phyloP scores from a whole-genome alignment of 768 basidiomycete species.

The Rhodosporidiobolus odoratus region DNA sequence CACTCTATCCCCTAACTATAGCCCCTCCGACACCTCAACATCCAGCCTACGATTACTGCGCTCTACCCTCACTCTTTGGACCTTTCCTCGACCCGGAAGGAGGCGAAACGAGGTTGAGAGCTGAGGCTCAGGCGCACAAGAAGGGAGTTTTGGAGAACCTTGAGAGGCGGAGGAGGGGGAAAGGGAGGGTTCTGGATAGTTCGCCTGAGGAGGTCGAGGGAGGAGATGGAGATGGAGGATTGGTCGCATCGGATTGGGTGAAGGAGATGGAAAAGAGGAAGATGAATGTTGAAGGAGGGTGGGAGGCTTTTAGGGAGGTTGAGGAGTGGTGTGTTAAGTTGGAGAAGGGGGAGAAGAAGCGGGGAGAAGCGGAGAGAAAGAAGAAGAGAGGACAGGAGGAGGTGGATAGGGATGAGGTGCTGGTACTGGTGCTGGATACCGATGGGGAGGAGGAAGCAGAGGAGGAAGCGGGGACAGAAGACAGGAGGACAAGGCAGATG shows the following conservation, averaged over 20 bases:
- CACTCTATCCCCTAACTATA: conserved; percentile 74
- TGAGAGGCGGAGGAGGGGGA: background rate
- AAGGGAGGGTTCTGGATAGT: conserved; percentile 3
- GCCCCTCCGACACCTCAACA: conserved; percentile 49
- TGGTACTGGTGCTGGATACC: background rate
- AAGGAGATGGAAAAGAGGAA: conserved; percentile 40
- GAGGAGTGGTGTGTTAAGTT: conserved; percentile 49
- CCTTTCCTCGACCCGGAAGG: conserved; percentile 53
- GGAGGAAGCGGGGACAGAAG: background rate
- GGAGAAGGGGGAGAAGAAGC: background rate
- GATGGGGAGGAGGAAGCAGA: background rate
- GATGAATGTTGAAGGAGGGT: conserved; percentile 59
- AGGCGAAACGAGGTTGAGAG: conserved; percentile 38
- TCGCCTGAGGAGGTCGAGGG: background rate
- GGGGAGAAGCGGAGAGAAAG: background rate
- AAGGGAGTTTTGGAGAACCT: too few species aligned
- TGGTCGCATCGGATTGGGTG: conserved; percentile 6
- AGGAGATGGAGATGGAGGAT: background rate
- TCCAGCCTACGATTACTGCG: conserved; percentile 61
- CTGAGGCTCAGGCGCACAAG: conserved; percentile 37
- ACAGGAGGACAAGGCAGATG: too few species aligned
- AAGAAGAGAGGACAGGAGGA: background rate
- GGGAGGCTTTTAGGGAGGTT: conserved; percentile 50
- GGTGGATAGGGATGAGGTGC: background rate
- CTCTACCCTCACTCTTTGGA: conserved; percentile 50